Evolutionary conservation across 352 stramenopile genomes (phyloP), one percentile per base, ranked within the genome.

Genomic region (Pythium rishiriense): DNA sequence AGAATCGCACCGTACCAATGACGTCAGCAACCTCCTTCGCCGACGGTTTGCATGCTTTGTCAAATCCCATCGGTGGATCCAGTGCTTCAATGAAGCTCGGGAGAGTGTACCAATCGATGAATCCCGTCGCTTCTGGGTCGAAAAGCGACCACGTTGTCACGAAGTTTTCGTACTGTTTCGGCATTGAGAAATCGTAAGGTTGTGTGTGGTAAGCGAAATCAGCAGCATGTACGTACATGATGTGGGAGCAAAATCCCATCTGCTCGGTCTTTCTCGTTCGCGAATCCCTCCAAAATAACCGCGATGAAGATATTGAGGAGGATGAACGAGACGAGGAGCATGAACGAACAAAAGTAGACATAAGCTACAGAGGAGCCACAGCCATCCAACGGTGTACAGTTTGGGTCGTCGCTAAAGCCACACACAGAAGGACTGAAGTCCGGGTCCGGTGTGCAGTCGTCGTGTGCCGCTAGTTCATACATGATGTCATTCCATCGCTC

Each of bases 401-500:
- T 72, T 0, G 49, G 31, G 1, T 71, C 64, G 53, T 74, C 74
- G 33, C 61, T 78, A 49, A 90, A 81, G 2, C 78, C 79, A 56
- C 83, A 94, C 51, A 88, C 78, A n/a, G 69, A 58, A 3, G 69
- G 54, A 31, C 91, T 65, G 55, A 83, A 80, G 46, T 64, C 28
- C 14, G 74, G 78, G 39, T 91, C 80, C 48, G 70, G 14, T 2
- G 56, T 52, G 29, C 74, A 88, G 19, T 76, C 61, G 10, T 82
- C 62, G 65, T 82, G 64, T 22, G 73, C 71, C 21, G 86, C 75
- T 6, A 97, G 67, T 47, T 93, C 89, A 62, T 90, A 90, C 85
- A 98, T 97, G 58, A 97, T 79, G n/a, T 85, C 77, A 63, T 97
- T 96, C 91, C 92, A 98, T 17, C 82, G 79, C 64, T 98, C 93